Conservation (phyloP, 805 yeast species). For the Scheffersomyces stipitis region DNA sequence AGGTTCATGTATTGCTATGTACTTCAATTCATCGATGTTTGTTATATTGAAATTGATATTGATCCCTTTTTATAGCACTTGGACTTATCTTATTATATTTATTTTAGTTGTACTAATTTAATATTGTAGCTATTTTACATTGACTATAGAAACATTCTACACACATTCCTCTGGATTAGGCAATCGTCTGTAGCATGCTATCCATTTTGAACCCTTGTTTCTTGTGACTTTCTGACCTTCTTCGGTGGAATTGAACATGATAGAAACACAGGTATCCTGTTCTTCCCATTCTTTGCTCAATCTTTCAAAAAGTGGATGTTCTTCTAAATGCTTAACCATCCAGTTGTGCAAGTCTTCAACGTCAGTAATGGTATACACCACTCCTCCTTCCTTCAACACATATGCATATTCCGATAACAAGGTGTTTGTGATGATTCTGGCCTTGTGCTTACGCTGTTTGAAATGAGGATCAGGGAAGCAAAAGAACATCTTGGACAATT, state of each 20-base stretch:
- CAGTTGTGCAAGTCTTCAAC: slow-evolving; percentile 90
- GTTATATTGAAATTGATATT: background rate
- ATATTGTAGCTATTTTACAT: background rate
- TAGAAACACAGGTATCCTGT: slow-evolving; percentile 74
- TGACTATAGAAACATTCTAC: too few relatives aligned
- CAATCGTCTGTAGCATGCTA: slow-evolving; percentile 82
- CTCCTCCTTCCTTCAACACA: slow-evolving; percentile 81
- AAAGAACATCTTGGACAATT: slow-evolving; percentile 88
- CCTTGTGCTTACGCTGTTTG: slow-evolving; percentile 96
- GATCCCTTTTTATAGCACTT: background rate
- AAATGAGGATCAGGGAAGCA: slow-evolving; percentile 99
- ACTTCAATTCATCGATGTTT: background rate
- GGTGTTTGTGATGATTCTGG: slow-evolving; percentile 90
- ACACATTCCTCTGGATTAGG: slow-evolving; percentile 51
- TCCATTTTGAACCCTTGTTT: slow-evolving; percentile 81
- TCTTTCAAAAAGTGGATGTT: slow-evolving; percentile 88
- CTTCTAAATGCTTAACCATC: slow-evolving; percentile 93
- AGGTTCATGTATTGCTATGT: too few relatives aligned
- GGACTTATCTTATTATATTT: background rate
- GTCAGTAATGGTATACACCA: slow-evolving; percentile 92
- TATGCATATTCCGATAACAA: slow-evolving; percentile 89
- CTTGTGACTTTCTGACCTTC: slow-evolving; percentile 96
- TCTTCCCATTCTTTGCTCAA: slow-evolving; percentile 76
- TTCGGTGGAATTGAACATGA: slow-evolving; percentile 92
- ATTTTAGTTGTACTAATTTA: background rate